Percentiles rank a stretch among this genome's conserved stretches.
These are phyloP conservation scores for Leptomonas pyrrhocoris DNA, from an alignment of 208 protist genomes.

Conservation along the genomic window DNA sequence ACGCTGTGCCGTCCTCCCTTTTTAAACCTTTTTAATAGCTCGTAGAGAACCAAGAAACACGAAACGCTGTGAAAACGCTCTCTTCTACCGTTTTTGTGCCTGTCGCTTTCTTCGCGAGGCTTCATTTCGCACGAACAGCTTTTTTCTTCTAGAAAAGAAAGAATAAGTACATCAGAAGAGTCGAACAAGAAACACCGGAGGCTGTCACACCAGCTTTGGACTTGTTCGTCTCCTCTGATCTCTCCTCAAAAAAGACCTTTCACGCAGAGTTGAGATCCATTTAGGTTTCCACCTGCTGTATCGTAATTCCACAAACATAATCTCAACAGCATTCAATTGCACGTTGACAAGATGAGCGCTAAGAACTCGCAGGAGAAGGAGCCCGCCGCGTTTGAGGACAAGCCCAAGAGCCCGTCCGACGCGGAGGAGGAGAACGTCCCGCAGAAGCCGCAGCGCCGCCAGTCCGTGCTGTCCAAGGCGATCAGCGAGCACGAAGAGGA, in stretches of 20 bases:
- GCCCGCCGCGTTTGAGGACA: conserved; percentile 33
- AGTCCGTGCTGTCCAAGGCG: conserved; percentile 81
- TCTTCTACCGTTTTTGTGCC: too few species aligned
- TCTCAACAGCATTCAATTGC: too few species aligned
- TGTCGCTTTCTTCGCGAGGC: too few species aligned
- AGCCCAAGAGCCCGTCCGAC: conserved; percentile 33
- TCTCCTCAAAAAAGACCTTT: too few species aligned
- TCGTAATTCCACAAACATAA: not conserved
- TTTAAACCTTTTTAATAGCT: not conserved
- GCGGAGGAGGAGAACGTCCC: conserved; percentile 44
- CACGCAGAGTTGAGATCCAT: too few species aligned
- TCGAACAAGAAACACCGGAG: too few species aligned
- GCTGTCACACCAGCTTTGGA: not conserved
- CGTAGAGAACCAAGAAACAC: not conserved
- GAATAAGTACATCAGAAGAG: too few species aligned
- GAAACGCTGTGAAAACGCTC: not conserved
- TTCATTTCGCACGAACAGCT: too few species aligned
- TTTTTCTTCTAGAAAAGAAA: not conserved
- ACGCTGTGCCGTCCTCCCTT: conserved; percentile 5
- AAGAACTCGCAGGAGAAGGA: conserved; percentile 33
- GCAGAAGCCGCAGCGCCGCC: conserved; percentile 64
- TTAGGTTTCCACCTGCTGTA: too few species aligned
- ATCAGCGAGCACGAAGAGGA: conserved; percentile 68
- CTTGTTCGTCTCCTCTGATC: too few species aligned
- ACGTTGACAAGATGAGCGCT: conserved; percentile 26